These are phyloP conservation scores for Boletus speciosus DNA, from an alignment of 768 basidiomycete genomes.

Conservation along the genomic window DNA sequence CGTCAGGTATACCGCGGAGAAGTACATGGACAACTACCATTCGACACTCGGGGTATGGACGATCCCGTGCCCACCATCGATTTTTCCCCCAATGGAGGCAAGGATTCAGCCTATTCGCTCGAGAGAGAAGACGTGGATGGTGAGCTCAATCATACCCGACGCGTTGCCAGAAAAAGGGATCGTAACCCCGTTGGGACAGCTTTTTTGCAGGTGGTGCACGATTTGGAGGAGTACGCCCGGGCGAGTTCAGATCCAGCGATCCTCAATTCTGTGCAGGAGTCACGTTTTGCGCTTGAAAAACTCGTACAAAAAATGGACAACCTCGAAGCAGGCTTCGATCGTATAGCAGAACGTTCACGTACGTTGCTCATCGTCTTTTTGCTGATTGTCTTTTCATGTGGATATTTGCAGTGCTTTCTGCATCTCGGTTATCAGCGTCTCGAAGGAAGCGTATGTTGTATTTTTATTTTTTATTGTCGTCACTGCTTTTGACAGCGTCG, in stretches of 20 bases:
- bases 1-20: conserved; percentile 84
- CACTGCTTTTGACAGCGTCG: neutral
- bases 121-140: conserved; percentile 71
- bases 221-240: conserved; percentile 57
- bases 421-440: conserved; percentile 65
- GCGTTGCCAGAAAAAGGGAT: neutral
- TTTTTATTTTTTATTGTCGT: neutral
- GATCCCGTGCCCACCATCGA: conserved; percentile 77
- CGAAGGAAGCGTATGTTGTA: conserved; percentile 64
- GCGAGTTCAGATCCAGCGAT: conserved; percentile 44
- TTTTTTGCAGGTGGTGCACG: conserved; percentile 58
- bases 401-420: conserved; percentile 59
- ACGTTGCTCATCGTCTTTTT: conserved; percentile 24
- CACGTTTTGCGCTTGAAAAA: conserved; percentile 60
- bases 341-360: conserved; percentile 83
- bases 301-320: conserved; percentile 75
- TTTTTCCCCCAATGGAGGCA: conserved; percentile 66
- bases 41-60: conserved; percentile 77
- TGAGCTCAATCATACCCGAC: conserved; percentile 46
- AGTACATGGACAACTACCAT: conserved; percentile 82
- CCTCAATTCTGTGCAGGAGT: conserved; percentile 57
- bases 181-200: conserved; percentile 36
- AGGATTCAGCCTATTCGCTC: conserved; percentile 62
- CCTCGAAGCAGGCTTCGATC: conserved; percentile 77
- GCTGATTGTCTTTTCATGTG: neutral